Conservation (phyloP, 495 filamentous ascomycete species). For the Penicillium crystallinum region DNA sequence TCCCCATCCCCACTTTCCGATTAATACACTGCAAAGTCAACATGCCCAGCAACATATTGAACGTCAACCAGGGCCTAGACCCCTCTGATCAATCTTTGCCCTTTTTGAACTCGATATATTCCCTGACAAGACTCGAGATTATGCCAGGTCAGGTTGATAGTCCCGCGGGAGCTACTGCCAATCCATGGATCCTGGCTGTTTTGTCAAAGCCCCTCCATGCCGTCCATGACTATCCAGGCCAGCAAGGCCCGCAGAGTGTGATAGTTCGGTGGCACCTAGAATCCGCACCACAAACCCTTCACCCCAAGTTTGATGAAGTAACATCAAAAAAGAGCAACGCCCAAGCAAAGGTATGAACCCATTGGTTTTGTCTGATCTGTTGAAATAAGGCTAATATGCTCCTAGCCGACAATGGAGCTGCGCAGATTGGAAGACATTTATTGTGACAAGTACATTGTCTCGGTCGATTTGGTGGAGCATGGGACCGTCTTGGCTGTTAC, state of each 20-base stretch:
- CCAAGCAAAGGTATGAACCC: slow-evolving; percentile 33
- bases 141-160: slow-evolving; percentile 54
- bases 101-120: slow-evolving; percentile 42
- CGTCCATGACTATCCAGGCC: slow-evolving; percentile 46
- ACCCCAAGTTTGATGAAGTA: slow-evolving; percentile 70
- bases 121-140: slow-evolving; percentile 62
- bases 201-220: slow-evolving; percentile 56
- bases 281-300: slow-evolving; percentile 52
- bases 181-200: slow-evolving; percentile 63
- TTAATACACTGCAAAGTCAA: slow-evolving; percentile 40
- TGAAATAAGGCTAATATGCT: slow-evolving; percentile 9
- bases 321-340: slow-evolving; percentile 55
- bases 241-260: slow-evolving; percentile 58
- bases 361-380: not conserved
- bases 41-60: slow-evolving; percentile 30
- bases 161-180: slow-evolving; percentile 42
- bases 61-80: slow-evolving; percentile 19
- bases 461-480: slow-evolving; percentile 58
- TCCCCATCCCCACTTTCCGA: slow-evolving; percentile 41
- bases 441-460: slow-evolving; percentile 63
- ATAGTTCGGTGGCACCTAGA: slow-evolving; percentile 77
- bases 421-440: slow-evolving; percentile 61
- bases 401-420: slow-evolving; percentile 55
- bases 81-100: slow-evolving; percentile 26
- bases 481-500: slow-evolving; percentile 62